Evolutionary conservation across 495 filamentous ascomycete species (phyloP).

Genomic region (Lasiosphaeria hispida): DNA sequence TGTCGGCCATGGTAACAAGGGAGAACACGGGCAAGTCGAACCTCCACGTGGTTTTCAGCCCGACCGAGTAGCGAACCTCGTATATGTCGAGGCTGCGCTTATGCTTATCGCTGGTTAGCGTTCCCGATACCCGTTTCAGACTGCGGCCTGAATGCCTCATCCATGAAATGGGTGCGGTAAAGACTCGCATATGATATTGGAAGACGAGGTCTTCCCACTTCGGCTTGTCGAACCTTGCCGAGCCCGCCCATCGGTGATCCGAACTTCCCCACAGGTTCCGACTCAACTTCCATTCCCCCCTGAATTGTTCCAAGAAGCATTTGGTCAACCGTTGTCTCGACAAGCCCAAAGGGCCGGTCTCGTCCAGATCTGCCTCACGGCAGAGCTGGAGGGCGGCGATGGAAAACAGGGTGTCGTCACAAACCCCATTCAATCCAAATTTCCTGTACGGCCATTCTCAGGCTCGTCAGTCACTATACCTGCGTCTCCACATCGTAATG

Average conservation of each 20-base stretch:
- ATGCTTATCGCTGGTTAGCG: background rate
- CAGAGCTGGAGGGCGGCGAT: conserved; percentile 6
- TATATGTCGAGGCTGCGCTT: background rate
- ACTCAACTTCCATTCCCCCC: background rate
- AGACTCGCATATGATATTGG: conserved; percentile 4
- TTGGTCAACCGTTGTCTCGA: background rate
- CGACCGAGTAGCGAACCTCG: conserved; percentile 1
- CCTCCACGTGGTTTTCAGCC: conserved; percentile 1
- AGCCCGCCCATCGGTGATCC: background rate
- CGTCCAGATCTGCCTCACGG: background rate
- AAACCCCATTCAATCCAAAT: background rate
- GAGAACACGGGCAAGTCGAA: background rate
- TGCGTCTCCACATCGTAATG: no score
- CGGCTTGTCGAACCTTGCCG: background rate
- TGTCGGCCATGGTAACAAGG: background rate
- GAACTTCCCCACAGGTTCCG: background rate
- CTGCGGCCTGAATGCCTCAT: background rate
- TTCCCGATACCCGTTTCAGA: background rate
- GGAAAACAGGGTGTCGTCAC: conserved; percentile 2
- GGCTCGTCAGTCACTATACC: background rate
- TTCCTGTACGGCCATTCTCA: background rate
- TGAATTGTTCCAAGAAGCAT: background rate
- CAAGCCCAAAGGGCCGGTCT: background rate
- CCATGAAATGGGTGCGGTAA: background rate
- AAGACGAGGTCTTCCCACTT: conserved; percentile 4